Evolutionary conservation across 2,329 filamentous ascomycete genomes (phyloP).

Genomic region (Ophiostoma sp.): DNA sequence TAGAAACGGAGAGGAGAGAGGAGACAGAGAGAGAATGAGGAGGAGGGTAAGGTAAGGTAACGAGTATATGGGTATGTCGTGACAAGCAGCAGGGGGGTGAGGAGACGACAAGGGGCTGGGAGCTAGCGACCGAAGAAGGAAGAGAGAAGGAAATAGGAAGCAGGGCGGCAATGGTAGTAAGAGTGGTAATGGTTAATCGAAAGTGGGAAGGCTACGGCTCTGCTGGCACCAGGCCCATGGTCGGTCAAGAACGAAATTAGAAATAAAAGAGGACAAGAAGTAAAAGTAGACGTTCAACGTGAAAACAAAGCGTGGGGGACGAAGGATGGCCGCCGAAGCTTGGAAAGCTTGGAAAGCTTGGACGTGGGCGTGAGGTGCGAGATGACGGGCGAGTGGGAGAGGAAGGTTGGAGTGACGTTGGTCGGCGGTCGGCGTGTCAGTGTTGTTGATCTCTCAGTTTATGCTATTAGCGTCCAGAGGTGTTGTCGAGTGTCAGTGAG

Average conservation of each 20-base stretch:
- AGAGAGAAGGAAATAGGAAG: background rate
- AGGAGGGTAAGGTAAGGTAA: background rate
- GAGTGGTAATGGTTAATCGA: background rate
- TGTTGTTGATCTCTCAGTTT: background rate
- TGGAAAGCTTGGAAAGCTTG: constrained; percentile 17
- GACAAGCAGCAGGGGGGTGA: background rate
- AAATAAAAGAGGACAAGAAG: background rate
- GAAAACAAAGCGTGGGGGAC: background rate
- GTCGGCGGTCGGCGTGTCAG: background rate
- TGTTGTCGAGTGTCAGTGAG: background rate
- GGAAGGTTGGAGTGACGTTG: constrained; percentile 2
- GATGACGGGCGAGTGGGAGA: background rate
- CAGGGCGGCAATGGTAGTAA: background rate
- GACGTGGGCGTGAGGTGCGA: background rate
- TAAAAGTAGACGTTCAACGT: background rate
- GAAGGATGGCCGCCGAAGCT: background rate
- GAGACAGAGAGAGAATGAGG: background rate
- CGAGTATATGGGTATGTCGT: background rate
- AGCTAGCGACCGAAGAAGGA: constrained; percentile 1
- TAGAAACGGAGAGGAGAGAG: background rate
- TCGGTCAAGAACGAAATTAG: background rate
- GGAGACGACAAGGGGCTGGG: background rate
- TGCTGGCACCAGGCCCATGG: constrained; percentile 14
- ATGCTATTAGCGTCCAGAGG: background rate
- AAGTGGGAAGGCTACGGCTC: constrained; percentile 2